Evolutionary conservation across 2,329 filamentous ascomycete genomes (phyloP), one percentile per base, ranked within the genome.

Genomic region (Diaporthe capsici): DNA sequence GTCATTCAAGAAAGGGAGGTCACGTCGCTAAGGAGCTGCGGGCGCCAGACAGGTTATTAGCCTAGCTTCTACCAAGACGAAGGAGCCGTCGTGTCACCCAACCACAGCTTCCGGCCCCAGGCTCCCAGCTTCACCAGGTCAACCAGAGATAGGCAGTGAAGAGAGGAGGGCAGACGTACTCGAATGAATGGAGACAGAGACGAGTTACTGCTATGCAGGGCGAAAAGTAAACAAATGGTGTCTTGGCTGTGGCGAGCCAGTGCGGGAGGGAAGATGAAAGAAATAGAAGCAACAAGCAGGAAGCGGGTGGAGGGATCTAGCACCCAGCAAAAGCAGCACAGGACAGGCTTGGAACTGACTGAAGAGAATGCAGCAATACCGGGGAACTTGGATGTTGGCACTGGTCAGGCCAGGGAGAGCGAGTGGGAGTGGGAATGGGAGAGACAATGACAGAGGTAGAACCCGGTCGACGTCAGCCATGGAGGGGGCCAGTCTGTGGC

Each of bases 391-490:
- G 20, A 55, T 70, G 65, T 55, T 70, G 65, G 65, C 34, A 55
- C 17, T 53, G 65, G 65, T 31, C 63, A 28, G 44, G 17, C 42
- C 51, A 71, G 65, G 63, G 49, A 74, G 67, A 25, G 17, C 31
- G 53, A 15, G 37, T 12, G 22, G 20, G 47, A 49, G 55, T 61
- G 57, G 53, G 39, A 39, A 20, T 47, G n/a, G 8, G 22, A 25
- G 39, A 49, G n/a, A 55, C 39, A 71, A 65, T 47, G 60, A 17
- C 6, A 65, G 39, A 74, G 47, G 44, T 8, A 58, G 55, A 58
- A 70, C 61, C 63, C 49, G 61, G 51, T 49, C 72, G 72, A 74
- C 72, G 72, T 74, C 72, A 74, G 61, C 61, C 72, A 58, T 71
- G 39, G 60, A 57, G 72, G 72, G 47, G 60, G 53, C 44, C 31